phyloP scores from a whole-genome alignment of 257 asterid genomes.

The Voacanga thouarsii region DNA sequence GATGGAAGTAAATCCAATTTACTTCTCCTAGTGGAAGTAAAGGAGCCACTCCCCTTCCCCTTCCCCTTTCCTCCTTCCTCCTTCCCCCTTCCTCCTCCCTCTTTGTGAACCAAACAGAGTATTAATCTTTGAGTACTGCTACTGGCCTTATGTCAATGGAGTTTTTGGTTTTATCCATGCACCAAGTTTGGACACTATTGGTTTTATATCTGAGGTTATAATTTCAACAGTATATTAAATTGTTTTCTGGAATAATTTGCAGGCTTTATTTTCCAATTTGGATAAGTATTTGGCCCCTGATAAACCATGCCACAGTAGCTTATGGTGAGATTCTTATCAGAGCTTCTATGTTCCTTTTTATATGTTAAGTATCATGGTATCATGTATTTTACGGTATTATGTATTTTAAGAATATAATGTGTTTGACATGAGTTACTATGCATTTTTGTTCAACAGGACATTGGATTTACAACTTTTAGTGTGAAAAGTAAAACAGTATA shows the following conservation, averaged over 20 bases:
- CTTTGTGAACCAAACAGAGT: too few relatives aligned
- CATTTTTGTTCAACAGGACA: not conserved
- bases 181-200: not conserved
- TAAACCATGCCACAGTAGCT: constrained; percentile 83
- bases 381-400: not conserved
- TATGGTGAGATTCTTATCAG: constrained; percentile 52
- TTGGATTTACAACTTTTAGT: not conserved
- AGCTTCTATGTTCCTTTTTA: constrained; percentile 4
- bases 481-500: not conserved
- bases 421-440: not conserved
- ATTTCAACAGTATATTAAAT: not conserved
- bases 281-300: constrained; percentile 82
- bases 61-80: too few relatives aligned
- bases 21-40: too few relatives aligned
- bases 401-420: not conserved
- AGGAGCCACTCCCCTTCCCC: too few relatives aligned
- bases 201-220: not conserved
- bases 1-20: too few relatives aligned
- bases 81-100: too few relatives aligned
- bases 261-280: constrained; percentile 74
- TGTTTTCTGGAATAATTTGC: constrained; percentile 20
- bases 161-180: not conserved
- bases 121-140: not conserved
- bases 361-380: not conserved
- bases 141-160: not conserved